These are phyloP conservation scores for Agrocybe pediades DNA, from an alignment of 768 basidiomycete genomes.

Conservation along the genomic window DNA sequence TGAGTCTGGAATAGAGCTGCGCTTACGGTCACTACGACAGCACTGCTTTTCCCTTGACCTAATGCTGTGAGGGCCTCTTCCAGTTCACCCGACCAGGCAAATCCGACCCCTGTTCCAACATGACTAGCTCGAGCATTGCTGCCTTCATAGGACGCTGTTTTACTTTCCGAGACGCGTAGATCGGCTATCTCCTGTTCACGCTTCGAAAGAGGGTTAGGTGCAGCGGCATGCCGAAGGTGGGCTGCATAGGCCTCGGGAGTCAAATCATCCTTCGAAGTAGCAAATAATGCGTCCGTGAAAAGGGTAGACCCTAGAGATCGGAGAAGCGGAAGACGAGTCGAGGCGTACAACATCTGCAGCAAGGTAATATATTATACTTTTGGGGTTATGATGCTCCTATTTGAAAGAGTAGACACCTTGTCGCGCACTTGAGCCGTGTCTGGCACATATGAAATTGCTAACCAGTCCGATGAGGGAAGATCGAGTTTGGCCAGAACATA, in stretches of 20 bases:
- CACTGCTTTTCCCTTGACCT: constrained; percentile 44
- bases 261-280: constrained; percentile 69
- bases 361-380: neutral
- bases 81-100: constrained; percentile 69
- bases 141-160: constrained; percentile 52
- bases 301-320: constrained; percentile 74
- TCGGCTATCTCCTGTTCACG: constrained; percentile 83
- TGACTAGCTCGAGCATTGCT: constrained; percentile 57
- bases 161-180: constrained; percentile 72
- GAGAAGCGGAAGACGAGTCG: constrained; percentile 67
- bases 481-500: constrained; percentile 75
- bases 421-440: constrained; percentile 79
- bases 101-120: constrained; percentile 59
- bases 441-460: constrained; percentile 79
- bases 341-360: constrained; percentile 84
- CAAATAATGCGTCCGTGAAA: constrained; percentile 78
- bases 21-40: constrained; percentile 70
- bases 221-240: constrained; percentile 69
- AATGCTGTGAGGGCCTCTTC: constrained; percentile 66
- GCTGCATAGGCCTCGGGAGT: constrained; percentile 70
- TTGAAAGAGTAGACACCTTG: constrained; percentile 52
- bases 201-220: constrained; percentile 81
- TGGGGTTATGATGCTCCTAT: neutral
- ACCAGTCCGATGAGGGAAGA: constrained; percentile 63
- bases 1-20: neutral